phyloP scores from a whole-genome alignment of 257 asterid genomes.

The Salvia rosmarinus region DNA sequence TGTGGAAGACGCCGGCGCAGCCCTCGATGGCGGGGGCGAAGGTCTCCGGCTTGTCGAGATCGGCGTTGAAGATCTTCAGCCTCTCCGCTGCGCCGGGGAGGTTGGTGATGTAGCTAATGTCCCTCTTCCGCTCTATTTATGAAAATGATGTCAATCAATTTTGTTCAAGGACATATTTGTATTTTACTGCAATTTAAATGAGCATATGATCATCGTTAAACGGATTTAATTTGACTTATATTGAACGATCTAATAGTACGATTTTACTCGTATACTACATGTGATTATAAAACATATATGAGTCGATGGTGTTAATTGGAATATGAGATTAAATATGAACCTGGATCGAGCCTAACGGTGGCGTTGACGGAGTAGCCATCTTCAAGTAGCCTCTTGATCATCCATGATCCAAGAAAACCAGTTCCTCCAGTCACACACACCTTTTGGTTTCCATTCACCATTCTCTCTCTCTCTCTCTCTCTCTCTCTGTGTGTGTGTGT shows the following conservation, averaged over 20 bases:
- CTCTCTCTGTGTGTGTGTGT: too few relatives aligned
- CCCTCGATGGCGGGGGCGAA: constrained; percentile 59
- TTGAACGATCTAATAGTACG: too few relatives aligned
- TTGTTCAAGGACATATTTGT: too few relatives aligned
- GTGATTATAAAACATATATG: too few relatives aligned
- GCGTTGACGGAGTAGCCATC: constrained; percentile 52
- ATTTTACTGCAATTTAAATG: too few relatives aligned
- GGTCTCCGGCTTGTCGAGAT: constrained; percentile 53
- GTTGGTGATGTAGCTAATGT: constrained; percentile 56
- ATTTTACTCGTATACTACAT: too few relatives aligned
- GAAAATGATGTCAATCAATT: too few relatives aligned
- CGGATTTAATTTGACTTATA: too few relatives aligned
- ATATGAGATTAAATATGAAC: background rate
- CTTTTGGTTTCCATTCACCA: constrained; percentile 7
- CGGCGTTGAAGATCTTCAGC: constrained; percentile 59
- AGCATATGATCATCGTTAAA: too few relatives aligned
- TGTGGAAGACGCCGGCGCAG: constrained; percentile 72
- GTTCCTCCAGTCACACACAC: constrained; percentile 66
- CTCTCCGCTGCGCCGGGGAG: constrained; percentile 59
- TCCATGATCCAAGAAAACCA: constrained; percentile 53
- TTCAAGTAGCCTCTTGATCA: constrained; percentile 52
- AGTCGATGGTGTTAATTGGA: background rate
- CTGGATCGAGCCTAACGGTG: constrained; percentile 35
- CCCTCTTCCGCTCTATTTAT: constrained; percentile 43
- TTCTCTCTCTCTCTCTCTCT: background rate